A percentile compares a stretch with the other conserved stretches of the same genome.
phyloP scores from a whole-genome alignment of 1,284 basidiomycete genomes.

The Ceratobasidium sp. region DNA sequence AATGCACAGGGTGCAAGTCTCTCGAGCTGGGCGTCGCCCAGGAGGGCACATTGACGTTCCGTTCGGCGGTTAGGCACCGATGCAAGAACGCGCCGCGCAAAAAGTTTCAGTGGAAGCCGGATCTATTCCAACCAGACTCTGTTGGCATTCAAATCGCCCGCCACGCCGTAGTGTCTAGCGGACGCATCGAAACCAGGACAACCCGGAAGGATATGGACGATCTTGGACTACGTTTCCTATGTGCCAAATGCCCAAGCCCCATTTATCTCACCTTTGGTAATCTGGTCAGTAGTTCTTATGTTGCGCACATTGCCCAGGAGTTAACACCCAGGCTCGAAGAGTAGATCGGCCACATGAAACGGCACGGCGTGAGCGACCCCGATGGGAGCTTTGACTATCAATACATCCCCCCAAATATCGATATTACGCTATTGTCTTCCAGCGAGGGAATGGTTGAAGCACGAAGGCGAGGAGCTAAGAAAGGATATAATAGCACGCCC shows the following conservation, averaged over 20 bases:
- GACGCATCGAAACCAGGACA: conserved; percentile 7
- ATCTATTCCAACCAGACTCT: conserved; percentile 24
- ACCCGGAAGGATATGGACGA: conserved; percentile 21
- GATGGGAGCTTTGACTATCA: conserved; percentile 18
- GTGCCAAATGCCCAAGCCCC: conserved; percentile 15
- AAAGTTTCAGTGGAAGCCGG: conserved; percentile 18
- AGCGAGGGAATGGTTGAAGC: conserved; percentile 33
- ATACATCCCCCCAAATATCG: neutral
- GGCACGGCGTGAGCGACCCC: conserved; percentile 6
- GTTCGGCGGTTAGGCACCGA: conserved; percentile 32
- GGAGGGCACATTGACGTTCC: conserved; percentile 37
- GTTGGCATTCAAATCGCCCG: conserved; percentile 28
- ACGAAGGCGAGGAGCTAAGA: conserved; percentile 39
- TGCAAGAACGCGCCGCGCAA: conserved; percentile 18
- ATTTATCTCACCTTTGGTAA: conserved; percentile 20
- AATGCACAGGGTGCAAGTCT: conserved; percentile 33
- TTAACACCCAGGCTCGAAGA: neutral
- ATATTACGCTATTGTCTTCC: neutral
- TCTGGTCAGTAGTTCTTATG: conserved; percentile 1
- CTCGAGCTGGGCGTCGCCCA: conserved; percentile 18
- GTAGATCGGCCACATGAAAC: conserved; percentile 39
- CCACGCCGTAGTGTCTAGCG: conserved; percentile 2
- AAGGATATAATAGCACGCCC: conserved; percentile 26
- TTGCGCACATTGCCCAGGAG: neutral
- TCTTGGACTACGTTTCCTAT: conserved; percentile 20